phyloP scores from a whole-genome alignment of 2,329 filamentous ascomycete genomes.

The Diaporthe citriasiana region DNA sequence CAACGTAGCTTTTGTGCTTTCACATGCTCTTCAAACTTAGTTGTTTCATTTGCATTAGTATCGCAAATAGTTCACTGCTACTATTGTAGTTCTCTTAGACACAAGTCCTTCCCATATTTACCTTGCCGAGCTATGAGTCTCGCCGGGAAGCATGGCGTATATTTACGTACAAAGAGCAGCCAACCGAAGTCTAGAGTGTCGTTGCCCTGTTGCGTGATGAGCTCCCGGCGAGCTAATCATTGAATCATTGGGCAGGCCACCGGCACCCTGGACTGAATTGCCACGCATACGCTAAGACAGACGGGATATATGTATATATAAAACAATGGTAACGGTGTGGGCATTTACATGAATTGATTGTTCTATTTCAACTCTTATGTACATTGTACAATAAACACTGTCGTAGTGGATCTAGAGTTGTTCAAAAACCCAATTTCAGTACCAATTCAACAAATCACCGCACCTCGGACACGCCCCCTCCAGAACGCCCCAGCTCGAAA shows the following conservation, averaged over 20 bases:
- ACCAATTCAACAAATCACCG: too few species aligned
- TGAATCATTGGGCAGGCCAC: background rate
- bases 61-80: too few species aligned
- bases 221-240: background rate
- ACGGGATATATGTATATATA: background rate
- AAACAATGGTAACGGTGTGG: background rate
- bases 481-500: background rate
- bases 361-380: background rate
- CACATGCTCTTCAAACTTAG: too few species aligned
- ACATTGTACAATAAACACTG: rapidly evolving
- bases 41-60: too few species aligned
- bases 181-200: background rate
- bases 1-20: too few species aligned
- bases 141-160: too few species aligned
- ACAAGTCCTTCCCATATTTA: too few species aligned
- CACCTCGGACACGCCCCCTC: too few species aligned
- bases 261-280: background rate
- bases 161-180: too few species aligned
- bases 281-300: background rate
- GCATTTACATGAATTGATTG: background rate
- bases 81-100: too few species aligned
- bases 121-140: too few species aligned
- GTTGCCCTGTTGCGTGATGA: background rate
- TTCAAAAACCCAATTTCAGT: background rate
- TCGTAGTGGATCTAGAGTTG: background rate